A percentile compares a stretch with the other conserved stretches of the same genome.
These are phyloP conservation scores for Sphenostylis stenocarpa DNA, from an alignment of 306 rosid species.

Conservation along the genomic window DNA sequence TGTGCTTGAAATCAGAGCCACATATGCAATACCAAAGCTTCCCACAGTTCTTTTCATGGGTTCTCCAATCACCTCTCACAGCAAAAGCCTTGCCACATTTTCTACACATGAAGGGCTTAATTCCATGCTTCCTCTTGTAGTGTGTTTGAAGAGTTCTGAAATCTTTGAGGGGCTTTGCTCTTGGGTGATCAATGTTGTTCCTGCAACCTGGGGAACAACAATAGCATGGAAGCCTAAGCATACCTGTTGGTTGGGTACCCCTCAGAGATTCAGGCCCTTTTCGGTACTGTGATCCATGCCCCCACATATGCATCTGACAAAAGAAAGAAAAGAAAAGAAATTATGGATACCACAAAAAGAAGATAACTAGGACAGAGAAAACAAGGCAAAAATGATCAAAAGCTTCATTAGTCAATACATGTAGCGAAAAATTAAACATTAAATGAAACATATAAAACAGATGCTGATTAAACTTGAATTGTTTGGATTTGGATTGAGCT, in stretches of 20 bases:
- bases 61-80: constrained; percentile 85
- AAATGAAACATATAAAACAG: not conserved
- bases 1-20: constrained; percentile 89
- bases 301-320: constrained; percentile 92
- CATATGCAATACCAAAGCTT: constrained; percentile 89
- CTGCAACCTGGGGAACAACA: constrained; percentile 86
- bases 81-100: constrained; percentile 90
- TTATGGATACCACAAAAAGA: not conserved
- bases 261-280: constrained; percentile 41
- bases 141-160: constrained; percentile 87
- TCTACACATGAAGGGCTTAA: constrained; percentile 34
- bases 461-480: not conserved
- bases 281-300: constrained; percentile 91
- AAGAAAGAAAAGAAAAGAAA: not conserved
- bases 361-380: not conserved
- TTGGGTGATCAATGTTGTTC: constrained; percentile 84
- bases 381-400: not conserved
- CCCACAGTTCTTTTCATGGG: constrained; percentile 89
- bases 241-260: constrained; percentile 88
- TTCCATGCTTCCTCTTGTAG: constrained; percentile 87
- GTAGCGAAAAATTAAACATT: not conserved
- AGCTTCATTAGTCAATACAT: not conserved
- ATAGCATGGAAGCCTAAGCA: constrained; percentile 88
- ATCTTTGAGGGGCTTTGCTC: constrained; percentile 78
- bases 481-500: not conserved